Evolutionary conservation across 805 yeast species (phyloP).

Genomic region (Candida vartiovaarae): DNA sequence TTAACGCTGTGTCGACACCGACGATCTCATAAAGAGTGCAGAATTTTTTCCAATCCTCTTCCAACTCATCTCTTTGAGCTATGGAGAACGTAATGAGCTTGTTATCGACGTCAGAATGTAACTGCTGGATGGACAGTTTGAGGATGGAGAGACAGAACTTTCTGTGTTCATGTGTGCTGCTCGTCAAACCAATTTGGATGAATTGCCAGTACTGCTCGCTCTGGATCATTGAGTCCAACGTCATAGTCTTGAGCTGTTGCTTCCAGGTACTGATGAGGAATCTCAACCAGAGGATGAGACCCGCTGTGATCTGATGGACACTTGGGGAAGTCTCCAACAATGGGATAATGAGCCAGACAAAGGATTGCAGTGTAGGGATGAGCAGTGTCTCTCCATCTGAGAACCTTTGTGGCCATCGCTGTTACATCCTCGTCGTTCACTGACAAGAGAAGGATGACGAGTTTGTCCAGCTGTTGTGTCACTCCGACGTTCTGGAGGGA

Average conservation of each 20-base stretch:
- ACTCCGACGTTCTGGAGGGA: constrained; percentile 3
- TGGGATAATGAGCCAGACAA: constrained; percentile 42
- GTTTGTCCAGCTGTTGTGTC: constrained; percentile 17
- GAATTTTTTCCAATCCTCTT: constrained; percentile 63
- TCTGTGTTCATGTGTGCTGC: constrained; percentile 55
- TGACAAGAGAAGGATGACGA: constrained; percentile 30
- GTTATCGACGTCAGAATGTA: constrained; percentile 28
- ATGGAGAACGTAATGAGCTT: constrained; percentile 17
- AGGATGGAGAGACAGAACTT: constrained; percentile 63
- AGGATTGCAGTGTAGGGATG: constrained; percentile 19
- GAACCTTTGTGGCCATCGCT: constrained; percentile 29
- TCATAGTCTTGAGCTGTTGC: neutral
- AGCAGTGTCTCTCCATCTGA: constrained; percentile 47
- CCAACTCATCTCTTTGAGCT: constrained; percentile 19
- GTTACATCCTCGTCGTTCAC: constrained; percentile 33
- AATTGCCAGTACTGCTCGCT: constrained; percentile 44
- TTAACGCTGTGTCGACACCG: constrained; percentile 78
- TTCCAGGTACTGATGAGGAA: constrained; percentile 29
- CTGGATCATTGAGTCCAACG: constrained; percentile 3
- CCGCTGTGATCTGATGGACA: constrained; percentile 32
- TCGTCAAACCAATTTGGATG: constrained; percentile 50
- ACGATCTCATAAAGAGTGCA: constrained; percentile 72
- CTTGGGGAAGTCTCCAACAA: constrained; percentile 26
- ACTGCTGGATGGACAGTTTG: constrained; percentile 47
- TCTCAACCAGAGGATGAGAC: constrained; percentile 50